Evolutionary conservation across 2,329 filamentous ascomycete species (phyloP).

Genomic region (Fusarium haematococcum): DNA sequence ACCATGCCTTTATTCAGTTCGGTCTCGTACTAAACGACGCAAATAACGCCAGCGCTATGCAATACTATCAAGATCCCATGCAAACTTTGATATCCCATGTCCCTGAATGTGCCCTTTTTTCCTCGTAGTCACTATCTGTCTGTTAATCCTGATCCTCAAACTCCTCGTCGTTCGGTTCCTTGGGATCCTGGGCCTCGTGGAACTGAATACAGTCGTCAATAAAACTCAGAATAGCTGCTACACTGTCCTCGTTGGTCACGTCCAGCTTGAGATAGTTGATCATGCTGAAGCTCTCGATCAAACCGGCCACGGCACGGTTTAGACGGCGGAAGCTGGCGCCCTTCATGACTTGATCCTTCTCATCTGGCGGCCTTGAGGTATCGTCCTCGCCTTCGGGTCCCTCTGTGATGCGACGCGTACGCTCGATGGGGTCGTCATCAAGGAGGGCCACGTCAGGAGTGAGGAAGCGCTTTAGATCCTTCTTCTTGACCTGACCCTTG

Average conservation of each 20-base stretch:
- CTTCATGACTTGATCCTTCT: slow-evolving; percentile 78
- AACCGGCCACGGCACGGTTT: slow-evolving; percentile 86
- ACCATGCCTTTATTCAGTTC: slow-evolving; percentile 28
- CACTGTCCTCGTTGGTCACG: slow-evolving; percentile 90
- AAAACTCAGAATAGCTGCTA: slow-evolving; percentile 85
- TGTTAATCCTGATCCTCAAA: slow-evolving; percentile 53
- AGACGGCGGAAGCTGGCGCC: slow-evolving; percentile 84
- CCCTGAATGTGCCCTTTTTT: slow-evolving; percentile 10
- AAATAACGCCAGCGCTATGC: slow-evolving; percentile 48
- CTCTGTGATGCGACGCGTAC: slow-evolving; percentile 53
- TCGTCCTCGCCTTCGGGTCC: slow-evolving; percentile 60
- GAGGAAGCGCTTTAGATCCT: slow-evolving; percentile 89
- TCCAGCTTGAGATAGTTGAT: slow-evolving; percentile 94
- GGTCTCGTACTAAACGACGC: slow-evolving; percentile 34
- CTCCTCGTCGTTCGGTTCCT: slow-evolving; percentile 76
- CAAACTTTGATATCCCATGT: slow-evolving; percentile 21
- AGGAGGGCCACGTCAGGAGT: slow-evolving; percentile 86
- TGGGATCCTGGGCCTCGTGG: slow-evolving; percentile 92
- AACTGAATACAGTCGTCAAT: slow-evolving; percentile 95
- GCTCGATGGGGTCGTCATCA: slow-evolving; percentile 79
- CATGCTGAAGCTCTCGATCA: slow-evolving; percentile 99
- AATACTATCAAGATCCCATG: slow-evolving; percentile 38
- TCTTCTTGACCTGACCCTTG: slow-evolving; percentile 87
- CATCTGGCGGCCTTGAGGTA: slow-evolving; percentile 70
- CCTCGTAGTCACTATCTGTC: slow-evolving; percentile 5